phyloP scores from a whole-genome alignment of 2,329 filamentous ascomycete species.

The Cladosporium cucumerinum region DNA sequence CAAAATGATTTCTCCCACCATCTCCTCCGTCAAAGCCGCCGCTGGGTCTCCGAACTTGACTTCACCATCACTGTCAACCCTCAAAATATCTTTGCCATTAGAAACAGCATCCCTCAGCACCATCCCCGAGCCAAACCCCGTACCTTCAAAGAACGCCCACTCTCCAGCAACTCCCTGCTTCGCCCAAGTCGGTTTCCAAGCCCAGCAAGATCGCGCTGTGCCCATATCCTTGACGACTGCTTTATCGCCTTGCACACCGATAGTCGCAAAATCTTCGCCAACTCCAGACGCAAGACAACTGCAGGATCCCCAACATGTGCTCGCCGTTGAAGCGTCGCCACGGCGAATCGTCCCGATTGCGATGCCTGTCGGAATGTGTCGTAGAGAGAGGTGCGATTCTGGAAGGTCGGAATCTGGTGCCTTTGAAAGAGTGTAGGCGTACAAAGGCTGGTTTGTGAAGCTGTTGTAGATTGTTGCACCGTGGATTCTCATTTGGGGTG shows the following conservation, averaged over 20 bases:
- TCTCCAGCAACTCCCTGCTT: not conserved
- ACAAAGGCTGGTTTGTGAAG: not conserved
- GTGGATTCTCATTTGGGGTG: not conserved
- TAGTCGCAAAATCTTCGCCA: not conserved
- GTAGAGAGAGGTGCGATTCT: not conserved
- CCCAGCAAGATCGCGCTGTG: not conserved
- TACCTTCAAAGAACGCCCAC: not conserved
- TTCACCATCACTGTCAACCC: not conserved
- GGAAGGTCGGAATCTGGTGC: not conserved
- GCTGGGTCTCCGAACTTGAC: not conserved
- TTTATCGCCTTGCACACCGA: not conserved
- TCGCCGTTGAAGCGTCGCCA: not conserved
- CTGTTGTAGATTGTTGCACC: constrained; percentile 1
- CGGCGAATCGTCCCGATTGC: not conserved
- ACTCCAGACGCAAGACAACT: not conserved
- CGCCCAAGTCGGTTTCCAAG: not conserved
- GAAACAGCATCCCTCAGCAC: not conserved
- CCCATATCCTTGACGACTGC: not conserved
- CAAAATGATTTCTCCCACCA: constrained; percentile 4
- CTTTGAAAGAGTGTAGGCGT: not conserved
- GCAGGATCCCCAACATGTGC: not conserved
- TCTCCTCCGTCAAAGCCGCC: not conserved
- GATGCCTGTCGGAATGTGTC: not conserved
- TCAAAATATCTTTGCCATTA: not conserved
- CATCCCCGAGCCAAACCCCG: not conserved